Evolutionary conservation across 768 basidiomycete genomes (phyloP), one percentile per base, ranked within the genome.

Genomic region (Leccinum incarnatum): DNA sequence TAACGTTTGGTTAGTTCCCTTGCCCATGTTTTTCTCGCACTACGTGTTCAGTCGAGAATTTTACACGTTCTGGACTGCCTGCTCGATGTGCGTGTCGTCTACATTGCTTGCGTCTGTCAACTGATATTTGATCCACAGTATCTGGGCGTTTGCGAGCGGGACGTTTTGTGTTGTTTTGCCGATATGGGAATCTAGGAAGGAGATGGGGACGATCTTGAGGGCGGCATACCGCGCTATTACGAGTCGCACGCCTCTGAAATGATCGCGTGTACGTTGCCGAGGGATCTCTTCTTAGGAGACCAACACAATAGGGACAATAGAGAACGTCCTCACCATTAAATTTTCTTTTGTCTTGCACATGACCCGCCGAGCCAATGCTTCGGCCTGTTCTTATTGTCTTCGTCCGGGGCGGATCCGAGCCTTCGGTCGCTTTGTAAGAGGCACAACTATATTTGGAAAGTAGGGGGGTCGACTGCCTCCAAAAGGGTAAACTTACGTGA

Each of bases 21-120:
- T 78, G 10, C 77, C 76, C 12, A 71, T 75, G 74, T 74, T 76
- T 57, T 77, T 77, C 65, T 73, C 74, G 54, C 69, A 71, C 53
- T 72, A 77, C 52, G 54, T 76, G 10, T 76, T 74, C 51, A 74
- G 70, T 46, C 68, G 68, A 42, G 60, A 60, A 27, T 78, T 77
- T 63, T 77, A 67, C 54, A 65, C 59, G 40, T 77, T 77, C 57
- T 77, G 75, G 77, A 72, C 72, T 14, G 69, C 76, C 3, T 67
- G 74, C 21, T 73, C 73, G 55, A 77, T 77, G 74, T 77, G 60
- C 8, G 71, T 67, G 47, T 30, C 23, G 19, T 50, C 36, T 53
- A 54, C 27, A 15, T 56, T 55, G 15, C 47, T 30, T 37, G 36
- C 9, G 45, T 53, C 14, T 15, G 42, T 55, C 8, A n/a, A 19